Conservation (phyloP, 139 green algal species). For the Micractinium sp. region DNA sequence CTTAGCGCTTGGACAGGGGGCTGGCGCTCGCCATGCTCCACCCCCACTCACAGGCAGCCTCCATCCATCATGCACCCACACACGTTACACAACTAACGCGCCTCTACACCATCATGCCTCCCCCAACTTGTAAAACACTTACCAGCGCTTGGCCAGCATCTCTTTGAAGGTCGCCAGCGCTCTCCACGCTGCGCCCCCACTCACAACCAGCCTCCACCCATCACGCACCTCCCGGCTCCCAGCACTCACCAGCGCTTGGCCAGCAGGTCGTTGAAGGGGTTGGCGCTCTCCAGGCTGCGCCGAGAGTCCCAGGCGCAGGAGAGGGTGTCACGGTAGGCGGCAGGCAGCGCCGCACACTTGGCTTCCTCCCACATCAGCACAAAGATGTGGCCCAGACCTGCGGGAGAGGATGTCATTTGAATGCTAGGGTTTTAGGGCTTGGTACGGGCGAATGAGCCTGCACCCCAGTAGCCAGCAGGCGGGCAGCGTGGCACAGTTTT, state of each 20-base stretch:
- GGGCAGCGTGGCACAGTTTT: no score
- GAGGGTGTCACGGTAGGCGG: neutral
- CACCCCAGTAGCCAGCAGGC: no score
- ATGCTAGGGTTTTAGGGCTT: no score
- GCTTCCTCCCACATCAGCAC: neutral
- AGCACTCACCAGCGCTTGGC: conserved; percentile 5
- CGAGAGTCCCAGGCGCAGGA: neutral
- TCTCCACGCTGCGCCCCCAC: neutral
- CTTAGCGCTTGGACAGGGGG: no score
- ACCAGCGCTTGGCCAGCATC: conserved; percentile 13
- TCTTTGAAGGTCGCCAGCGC: no score
- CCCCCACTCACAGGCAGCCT: neutral
- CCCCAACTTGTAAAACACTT: neutral
- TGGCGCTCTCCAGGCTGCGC: neutral
- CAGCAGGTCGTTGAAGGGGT: neutral
- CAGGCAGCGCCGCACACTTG: neutral
- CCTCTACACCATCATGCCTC: no score
- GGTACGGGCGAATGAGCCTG: no score
- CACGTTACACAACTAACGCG: no score
- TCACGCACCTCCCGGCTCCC: neutral
- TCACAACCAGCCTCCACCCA: no score
- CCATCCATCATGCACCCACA: neutral
- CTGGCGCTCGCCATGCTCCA: no score
- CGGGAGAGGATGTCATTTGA: no score
- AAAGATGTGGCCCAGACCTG: conserved; percentile 1